Conservation (phyloP, 192 early-diverging fungal genomes). For the Entomortierella lignicola region DNA sequence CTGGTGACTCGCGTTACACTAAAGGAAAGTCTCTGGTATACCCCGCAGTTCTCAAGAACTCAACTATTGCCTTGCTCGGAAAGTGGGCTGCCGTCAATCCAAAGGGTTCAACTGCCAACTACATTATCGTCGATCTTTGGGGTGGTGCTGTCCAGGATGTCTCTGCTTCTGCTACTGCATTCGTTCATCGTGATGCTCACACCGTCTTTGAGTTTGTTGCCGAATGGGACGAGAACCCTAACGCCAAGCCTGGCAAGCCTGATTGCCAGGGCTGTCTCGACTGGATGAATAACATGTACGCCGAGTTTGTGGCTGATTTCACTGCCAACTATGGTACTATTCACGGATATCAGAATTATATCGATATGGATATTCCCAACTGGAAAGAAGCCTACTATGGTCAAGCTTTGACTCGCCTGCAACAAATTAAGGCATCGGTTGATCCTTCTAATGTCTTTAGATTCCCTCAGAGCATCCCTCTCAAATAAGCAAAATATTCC, state of each 20-base stretch:
- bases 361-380: constrained; percentile 48
- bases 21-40: constrained; percentile 50
- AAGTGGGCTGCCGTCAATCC: constrained; percentile 27
- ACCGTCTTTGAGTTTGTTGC: constrained; percentile 55
- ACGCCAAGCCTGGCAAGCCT: constrained; percentile 36
- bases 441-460: constrained; percentile 53
- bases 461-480: constrained; percentile 57
- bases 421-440: constrained; percentile 31
- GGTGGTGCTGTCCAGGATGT: constrained; percentile 31
- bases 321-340: constrained; percentile 5
- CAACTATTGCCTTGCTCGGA: constrained; percentile 29
- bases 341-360: constrained; percentile 58
- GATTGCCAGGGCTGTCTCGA: constrained; percentile 33
- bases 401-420: constrained; percentile 26
- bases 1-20: constrained; percentile 35
- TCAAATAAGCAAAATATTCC: constrained; percentile 28
- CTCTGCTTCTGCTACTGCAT: constrained; percentile 28
- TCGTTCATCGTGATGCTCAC: constrained; percentile 48
- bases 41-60: constrained; percentile 23
- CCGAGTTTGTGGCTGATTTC: constrained; percentile 48
- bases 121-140: constrained; percentile 57
- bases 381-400: constrained; percentile 56
- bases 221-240: constrained; percentile 33
- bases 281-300: constrained; percentile 48
- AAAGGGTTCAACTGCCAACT: constrained; percentile 24